A percentile compares a stretch with the other conserved stretches of the same genome.
These are phyloP conservation scores for Metschnikowia baotianmanensis DNA, from an alignment of 805 yeast species.

Conservation along the genomic window DNA sequence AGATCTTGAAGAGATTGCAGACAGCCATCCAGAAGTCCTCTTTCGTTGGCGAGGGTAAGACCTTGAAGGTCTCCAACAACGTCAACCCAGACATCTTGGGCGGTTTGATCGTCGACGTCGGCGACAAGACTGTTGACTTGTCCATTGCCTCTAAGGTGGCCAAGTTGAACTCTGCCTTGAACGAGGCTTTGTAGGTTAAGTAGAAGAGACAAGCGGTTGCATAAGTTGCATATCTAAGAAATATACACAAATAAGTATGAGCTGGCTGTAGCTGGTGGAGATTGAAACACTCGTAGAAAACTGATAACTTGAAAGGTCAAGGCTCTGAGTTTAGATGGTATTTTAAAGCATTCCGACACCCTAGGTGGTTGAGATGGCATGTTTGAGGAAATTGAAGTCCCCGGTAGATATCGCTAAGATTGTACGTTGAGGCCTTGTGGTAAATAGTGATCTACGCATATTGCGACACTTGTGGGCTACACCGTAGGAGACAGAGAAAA, in stretches of 20 bases:
- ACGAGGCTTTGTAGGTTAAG: constrained; percentile 69
- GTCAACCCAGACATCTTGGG: constrained; percentile 92
- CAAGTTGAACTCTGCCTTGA: constrained; percentile 83
- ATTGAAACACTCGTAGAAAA: not conserved
- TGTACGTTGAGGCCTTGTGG: too few relatives aligned
- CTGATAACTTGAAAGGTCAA: too few relatives aligned
- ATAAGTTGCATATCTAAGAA: constrained; percentile 9
- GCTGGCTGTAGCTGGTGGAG: too few relatives aligned
- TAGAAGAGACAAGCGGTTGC: constrained; percentile 4
- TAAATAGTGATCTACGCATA: too few relatives aligned
- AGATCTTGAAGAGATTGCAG: constrained; percentile 73
- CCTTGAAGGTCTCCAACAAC: constrained; percentile 77
- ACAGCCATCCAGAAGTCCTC: constrained; percentile 72
- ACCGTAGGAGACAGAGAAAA: too few relatives aligned
- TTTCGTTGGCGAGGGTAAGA: constrained; percentile 82
- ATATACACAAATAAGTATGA: not conserved
- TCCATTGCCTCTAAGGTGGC: constrained; percentile 81
- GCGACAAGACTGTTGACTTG: constrained; percentile 94
- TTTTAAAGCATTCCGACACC: too few relatives aligned
- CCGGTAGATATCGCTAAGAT: too few relatives aligned
- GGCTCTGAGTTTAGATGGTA: too few relatives aligned
- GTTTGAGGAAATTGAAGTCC: too few relatives aligned
- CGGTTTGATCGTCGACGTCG: constrained; percentile 93
- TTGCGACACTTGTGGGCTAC: too few relatives aligned
- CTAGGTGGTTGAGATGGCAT: too few relatives aligned